Conservation (phyloP, 345 rosid genomes). For the Syzygium aqueum region DNA sequence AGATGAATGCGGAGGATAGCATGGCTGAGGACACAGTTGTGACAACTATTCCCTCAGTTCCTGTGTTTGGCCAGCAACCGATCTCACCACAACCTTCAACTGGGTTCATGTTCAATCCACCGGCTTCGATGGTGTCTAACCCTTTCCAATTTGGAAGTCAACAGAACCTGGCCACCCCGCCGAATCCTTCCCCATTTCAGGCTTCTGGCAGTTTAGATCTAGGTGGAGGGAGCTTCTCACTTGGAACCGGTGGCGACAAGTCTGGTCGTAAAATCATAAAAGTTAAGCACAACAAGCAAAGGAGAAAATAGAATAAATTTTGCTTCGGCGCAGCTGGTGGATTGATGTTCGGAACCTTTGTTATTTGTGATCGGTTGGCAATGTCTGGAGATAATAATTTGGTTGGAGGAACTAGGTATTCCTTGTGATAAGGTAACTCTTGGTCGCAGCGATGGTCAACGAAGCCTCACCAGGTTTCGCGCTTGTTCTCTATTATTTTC, state of each 20-base stretch:
- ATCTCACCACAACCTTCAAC: constrained; percentile 29
- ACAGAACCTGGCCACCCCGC: constrained; percentile 27
- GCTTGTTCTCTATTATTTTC: background rate
- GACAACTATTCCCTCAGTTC: constrained; percentile 28
- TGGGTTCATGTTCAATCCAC: constrained; percentile 1
- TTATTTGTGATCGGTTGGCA: background rate
- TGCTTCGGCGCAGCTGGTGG: background rate
- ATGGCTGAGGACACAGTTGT: constrained; percentile 94
- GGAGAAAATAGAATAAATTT: constrained; percentile 5
- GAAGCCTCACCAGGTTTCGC: background rate
- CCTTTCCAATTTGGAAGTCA: constrained; percentile 69
- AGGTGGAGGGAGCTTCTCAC: constrained; percentile 76
- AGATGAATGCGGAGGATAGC: constrained; percentile 86
- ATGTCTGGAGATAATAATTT: background rate
- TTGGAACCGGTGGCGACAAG: constrained; percentile 66
- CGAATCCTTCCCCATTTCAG: constrained; percentile 49
- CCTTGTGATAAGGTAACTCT: background rate
- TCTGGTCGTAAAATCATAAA: background rate
- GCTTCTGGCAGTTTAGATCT: constrained; percentile 55
- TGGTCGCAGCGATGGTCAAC: background rate
- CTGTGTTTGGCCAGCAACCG: constrained; percentile 36
- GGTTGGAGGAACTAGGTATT: background rate
- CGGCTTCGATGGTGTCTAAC: constrained; percentile 6
- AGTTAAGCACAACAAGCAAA: background rate
- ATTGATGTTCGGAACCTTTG: background rate